Conservation (phyloP, 1,139 yeast genomes). For the Eremothecium sinecaudum region DNA sequence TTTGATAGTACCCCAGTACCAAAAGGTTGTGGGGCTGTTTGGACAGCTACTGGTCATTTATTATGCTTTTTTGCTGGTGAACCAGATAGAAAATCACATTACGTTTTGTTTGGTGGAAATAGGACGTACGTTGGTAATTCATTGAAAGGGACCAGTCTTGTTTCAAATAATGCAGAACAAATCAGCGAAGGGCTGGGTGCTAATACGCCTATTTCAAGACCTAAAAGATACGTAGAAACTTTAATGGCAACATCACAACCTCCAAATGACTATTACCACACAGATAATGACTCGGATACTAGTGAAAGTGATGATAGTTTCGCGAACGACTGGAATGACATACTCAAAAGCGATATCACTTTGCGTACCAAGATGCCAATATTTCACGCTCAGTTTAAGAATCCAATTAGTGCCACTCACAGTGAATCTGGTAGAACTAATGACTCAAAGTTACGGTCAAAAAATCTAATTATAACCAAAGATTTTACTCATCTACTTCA, state of each 20-base stretch:
- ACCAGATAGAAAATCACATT: constrained; percentile 30
- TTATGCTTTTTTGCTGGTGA: constrained; percentile 76
- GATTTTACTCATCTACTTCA: constrained; percentile 70
- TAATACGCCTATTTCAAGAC: constrained; percentile 12
- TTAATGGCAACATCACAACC: constrained; percentile 11
- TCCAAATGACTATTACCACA: constrained; percentile 11
- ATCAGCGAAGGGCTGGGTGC: too few species aligned
- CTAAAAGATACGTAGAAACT: constrained; percentile 27
- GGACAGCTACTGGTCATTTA: constrained; percentile 72
- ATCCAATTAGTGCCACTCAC: constrained; percentile 20
- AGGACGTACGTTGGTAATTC: too few species aligned
- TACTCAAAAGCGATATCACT: constrained; percentile 32
- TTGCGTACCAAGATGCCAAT: constrained; percentile 31
- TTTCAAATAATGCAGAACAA: background rate
- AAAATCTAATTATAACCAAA: constrained; percentile 50
- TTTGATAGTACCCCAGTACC: constrained; percentile 86
- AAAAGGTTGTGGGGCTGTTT: constrained; percentile 84
- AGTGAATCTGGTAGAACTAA: constrained; percentile 24
- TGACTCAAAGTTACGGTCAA: constrained; percentile 25
- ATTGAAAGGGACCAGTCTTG: background rate
- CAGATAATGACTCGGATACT: constrained; percentile 30
- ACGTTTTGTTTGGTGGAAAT: constrained; percentile 20
- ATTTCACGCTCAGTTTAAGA: constrained; percentile 19
- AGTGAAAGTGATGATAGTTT: constrained; percentile 31
- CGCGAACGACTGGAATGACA: constrained; percentile 37